A percentile compares a stretch with the other conserved stretches of the same genome.
phyloP scores from a whole-genome alignment of 202 grass and related monocot genomes.

The Setaria viridis region DNA sequence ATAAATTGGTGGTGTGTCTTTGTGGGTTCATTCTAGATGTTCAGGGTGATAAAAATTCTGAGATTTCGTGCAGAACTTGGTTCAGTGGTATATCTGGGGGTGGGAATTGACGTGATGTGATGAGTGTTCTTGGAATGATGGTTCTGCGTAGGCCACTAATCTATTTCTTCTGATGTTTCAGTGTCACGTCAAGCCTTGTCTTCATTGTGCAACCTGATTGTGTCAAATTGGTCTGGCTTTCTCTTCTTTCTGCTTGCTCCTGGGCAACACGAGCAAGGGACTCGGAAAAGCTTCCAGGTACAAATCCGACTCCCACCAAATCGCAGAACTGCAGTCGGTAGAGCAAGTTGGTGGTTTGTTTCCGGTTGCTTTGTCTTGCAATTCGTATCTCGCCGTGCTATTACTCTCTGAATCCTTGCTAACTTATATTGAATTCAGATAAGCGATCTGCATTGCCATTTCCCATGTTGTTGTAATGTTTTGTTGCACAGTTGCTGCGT shows the following conservation, averaged over 20 bases:
- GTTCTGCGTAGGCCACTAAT: neutral
- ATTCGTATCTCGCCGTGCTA: neutral
- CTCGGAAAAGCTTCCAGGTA: constrained; percentile 1
- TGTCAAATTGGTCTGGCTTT: neutral
- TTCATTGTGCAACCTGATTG: neutral
- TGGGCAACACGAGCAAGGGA: neutral
- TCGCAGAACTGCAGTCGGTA: neutral
- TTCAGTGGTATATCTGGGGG: neutral
- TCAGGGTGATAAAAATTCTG: neutral
- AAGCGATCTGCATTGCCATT: neutral
- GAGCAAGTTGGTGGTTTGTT: neutral
- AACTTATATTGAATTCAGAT: neutral
- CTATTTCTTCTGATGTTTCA: constrained; percentile 36
- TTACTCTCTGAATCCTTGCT: neutral
- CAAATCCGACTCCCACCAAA: neutral
- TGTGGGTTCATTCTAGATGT: neutral
- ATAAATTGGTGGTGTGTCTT: neutral
- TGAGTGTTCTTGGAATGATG: neutral
- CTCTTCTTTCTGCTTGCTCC: neutral
- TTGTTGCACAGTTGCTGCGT: neutral
- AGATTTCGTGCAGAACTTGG: neutral
- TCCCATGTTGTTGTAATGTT: no score
- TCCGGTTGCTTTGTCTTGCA: neutral
- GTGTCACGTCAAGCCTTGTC: neutral
- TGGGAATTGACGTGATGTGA: neutral